Base-by-base conservation (phyloP, 2,329 filamentous ascomycete species). In the Ophioceras dolichostomum region DNA sequence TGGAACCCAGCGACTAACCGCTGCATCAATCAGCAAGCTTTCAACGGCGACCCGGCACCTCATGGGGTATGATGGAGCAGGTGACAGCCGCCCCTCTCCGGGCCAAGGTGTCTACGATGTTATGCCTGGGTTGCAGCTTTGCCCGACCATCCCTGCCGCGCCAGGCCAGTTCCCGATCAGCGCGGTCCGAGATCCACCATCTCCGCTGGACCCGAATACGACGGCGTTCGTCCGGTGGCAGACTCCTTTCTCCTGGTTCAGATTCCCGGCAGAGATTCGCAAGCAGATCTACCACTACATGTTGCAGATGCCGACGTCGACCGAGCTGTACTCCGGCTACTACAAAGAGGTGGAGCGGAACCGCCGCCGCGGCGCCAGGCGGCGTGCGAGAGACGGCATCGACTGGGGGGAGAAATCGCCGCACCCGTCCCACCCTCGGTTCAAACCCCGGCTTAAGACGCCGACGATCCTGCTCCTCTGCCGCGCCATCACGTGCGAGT, bases 401-500 rank as follows among this genome's bases (percentile, higher is more conserved):
- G 13, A 9, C 24, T 9, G 8, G 8, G 14, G 24, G 17, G 17
- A n/a, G 14, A n/a, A 17, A 7, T 26, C 8, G 7, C 7, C 22
- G 12, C 16, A 20, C 7, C 19, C 33, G 24, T 19, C 24, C 19
- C 32, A 34, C 29, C 40, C 43, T 32, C 37, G 30, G 26, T 35
- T 45, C 32, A 22, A 21, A 19, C 22, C 22, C 28, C 12, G 17
- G 27, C 41, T 53, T 12, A 39, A 32, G 31, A 56, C 55, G 4
- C 55, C 56, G 2, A 52, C 50, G 12, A 53, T 60, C 20, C 47
- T 59, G 8, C 50, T 60, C 9, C 53, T 60, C 32, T 57, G 53
- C 43, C 54, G 51, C 34, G 44, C 49, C 40, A 52, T 59, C 34
- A 58, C 56, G 1, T 39, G 39, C 21, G 57, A 59, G 45, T 51